phyloP scores from a whole-genome alignment of 805 yeast species.

The Millerozyma miso region DNA sequence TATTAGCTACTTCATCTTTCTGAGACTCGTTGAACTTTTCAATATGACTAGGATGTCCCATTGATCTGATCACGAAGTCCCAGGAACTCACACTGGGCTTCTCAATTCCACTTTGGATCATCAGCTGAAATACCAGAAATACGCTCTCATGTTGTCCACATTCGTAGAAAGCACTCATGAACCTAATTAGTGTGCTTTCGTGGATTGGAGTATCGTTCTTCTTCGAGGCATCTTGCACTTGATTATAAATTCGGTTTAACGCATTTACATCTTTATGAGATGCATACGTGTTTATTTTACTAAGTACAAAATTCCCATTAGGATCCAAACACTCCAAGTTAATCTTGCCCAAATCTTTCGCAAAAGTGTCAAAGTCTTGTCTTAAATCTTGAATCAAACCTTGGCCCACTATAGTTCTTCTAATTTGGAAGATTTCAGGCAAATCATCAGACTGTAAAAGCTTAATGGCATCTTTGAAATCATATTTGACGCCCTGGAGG shows the following conservation, averaged over 20 bases:
- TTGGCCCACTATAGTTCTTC: slow-evolving; percentile 10
- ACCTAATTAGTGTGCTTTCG: slow-evolving; percentile 36
- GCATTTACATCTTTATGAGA: slow-evolving; percentile 13
- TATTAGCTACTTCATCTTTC: slow-evolving; percentile 19
- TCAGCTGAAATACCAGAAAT: slow-evolving; percentile 46
- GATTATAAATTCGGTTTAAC: slow-evolving; percentile 19
- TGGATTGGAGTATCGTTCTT: slow-evolving; percentile 28
- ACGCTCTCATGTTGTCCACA: slow-evolving; percentile 32
- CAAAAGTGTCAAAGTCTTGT: slow-evolving; percentile 6
- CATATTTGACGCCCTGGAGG: slow-evolving; percentile 18
- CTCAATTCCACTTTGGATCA: slow-evolving; percentile 34
- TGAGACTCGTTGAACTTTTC: slow-evolving; percentile 21
- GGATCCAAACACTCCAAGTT: slow-evolving; percentile 28
- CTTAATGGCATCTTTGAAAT: slow-evolving; percentile 20
- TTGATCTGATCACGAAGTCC: slow-evolving; percentile 55
- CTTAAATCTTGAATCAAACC: slow-evolving; percentile 4
- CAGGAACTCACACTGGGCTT: slow-evolving; percentile 48
- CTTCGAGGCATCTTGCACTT: slow-evolving; percentile 19
- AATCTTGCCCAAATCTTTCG: slow-evolving; percentile 6
- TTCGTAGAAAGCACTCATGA: slow-evolving; percentile 45
- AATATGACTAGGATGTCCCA: slow-evolving; percentile 31
- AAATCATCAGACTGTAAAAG: slow-evolving; percentile 23
- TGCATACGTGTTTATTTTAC: slow-evolving; percentile 19
- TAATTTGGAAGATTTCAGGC: slow-evolving; percentile 16
- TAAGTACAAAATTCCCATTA: slow-evolving; percentile 22